Percentiles rank a stretch among this genome's conserved stretches.
Evolutionary conservation across 805 yeast species (phyloP).

Genomic region (Candida tammaniensis): DNA sequence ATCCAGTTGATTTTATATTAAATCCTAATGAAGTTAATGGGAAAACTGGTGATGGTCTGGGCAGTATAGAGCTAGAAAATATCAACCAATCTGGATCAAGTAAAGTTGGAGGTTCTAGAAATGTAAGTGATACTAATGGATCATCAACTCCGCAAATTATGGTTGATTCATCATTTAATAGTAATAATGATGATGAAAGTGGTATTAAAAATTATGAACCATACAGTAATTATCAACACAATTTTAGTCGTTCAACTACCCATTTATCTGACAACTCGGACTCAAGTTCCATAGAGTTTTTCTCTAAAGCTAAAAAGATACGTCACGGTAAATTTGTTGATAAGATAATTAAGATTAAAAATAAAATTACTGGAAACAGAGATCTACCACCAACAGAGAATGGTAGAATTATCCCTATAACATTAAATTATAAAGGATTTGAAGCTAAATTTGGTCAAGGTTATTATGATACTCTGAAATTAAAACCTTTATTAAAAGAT

Average conservation of each 20-base stretch:
- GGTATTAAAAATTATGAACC: slow-evolving; percentile 7
- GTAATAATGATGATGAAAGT: slow-evolving; percentile 12
- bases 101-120: too few species aligned
- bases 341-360: slow-evolving; percentile 19
- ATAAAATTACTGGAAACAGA: slow-evolving; percentile 44
- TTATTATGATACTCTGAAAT: slow-evolving; percentile 17
- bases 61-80: background rate
- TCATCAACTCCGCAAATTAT: slow-evolving; percentile 22
- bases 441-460: slow-evolving; percentile 20
- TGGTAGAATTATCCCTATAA: slow-evolving; percentile 77
- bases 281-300: slow-evolving; percentile 16
- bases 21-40: background rate
- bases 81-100: background rate
- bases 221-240: slow-evolving; percentile 10
- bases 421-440: slow-evolving; percentile 37
- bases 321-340: slow-evolving; percentile 14
- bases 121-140: too few species aligned
- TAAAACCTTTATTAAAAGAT: slow-evolving; percentile 42
- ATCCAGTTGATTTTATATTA: too few species aligned
- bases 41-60: background rate
- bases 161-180: too few species aligned
- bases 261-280: slow-evolving; percentile 18
- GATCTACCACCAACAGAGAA: slow-evolving; percentile 53
- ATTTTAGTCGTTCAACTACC: slow-evolving; percentile 22
- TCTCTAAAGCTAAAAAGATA: slow-evolving; percentile 15